Base-by-base conservation (phyloP, 164 flowering plant genomes). In the Piper longum region DNA sequence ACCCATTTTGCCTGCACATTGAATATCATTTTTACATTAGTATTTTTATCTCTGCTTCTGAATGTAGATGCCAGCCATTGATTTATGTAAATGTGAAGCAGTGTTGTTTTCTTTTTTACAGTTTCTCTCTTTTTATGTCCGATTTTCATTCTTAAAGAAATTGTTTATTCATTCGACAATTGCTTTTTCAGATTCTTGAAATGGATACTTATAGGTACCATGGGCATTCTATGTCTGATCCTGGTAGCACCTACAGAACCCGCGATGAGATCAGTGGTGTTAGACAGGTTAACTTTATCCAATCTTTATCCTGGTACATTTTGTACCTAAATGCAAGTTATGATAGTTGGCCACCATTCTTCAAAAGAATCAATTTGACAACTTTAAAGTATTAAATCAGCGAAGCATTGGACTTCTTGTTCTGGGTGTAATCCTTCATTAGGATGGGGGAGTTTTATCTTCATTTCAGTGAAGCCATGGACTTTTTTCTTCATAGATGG, bases 201-300 rank as follows among this genome's bases (percentile, higher is more conserved):
- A 95, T 95, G 99, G 99, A 95, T 78, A 91, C 98, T 13, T 95
- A 95, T 75, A 82, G 98, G 72, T 91, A 95, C 75, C 99, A 95
- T 71, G 99, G 99, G 12, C 99, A 95, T 77, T 95, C 99, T 65
- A 91, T 95, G 98, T 91, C 98, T 60, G 98, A 95, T 70, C 99
- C 99, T 62, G 98, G 99, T 43, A 91, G 96, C 85, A 89, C 98
- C 61, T 91, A 95, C 72, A 84, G 96, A 4, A 87, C 93, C 40
- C 96, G 96, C 73, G 99, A 91, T 78, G 96, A 95, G 78, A 87
- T 95, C 55, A 39, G 62, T 76, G 96, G 98, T 56, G 83, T 95
- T 66, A 83, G 99, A 78, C 96, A 91, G 97, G 98, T 88, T 40
- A 18, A 43, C 54, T 59, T 43, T 17, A 72, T 3, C 6, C 41